Conservation (phyloP, 306 rosid species). For the Sindora glabra region DNA sequence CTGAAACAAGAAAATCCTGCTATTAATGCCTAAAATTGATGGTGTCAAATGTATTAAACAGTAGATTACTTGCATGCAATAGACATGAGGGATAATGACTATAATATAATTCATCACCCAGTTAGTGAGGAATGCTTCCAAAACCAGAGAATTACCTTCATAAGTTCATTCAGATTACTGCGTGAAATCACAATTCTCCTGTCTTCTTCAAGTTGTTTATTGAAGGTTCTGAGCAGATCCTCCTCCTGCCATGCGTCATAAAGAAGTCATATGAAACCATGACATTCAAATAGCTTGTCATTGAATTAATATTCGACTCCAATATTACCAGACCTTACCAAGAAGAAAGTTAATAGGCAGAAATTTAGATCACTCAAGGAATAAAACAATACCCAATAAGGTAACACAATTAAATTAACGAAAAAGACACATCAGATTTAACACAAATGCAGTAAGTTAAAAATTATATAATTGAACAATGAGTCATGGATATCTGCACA, state of each 20-base stretch:
- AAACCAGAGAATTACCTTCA: slow-evolving; percentile 42
- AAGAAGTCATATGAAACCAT: slow-evolving; percentile 12
- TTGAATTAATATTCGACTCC: no score
- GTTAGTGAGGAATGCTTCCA: background rate
- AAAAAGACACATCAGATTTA: no score
- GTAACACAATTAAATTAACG: no score
- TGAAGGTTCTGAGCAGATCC: slow-evolving; percentile 59
- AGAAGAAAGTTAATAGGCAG: no score
- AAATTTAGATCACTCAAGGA: no score
- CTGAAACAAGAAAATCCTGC: slow-evolving; percentile 33
- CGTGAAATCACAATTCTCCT: slow-evolving; percentile 73
- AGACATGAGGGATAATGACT: background rate
- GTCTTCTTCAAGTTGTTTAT: slow-evolving; percentile 92
- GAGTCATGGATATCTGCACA: no score
- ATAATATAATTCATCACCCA: background rate
- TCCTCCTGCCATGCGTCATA: slow-evolving; percentile 59
- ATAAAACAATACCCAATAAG: no score
- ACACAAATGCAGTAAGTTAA: no score
- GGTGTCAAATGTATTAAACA: background rate
- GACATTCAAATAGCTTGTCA: background rate
- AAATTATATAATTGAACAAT: no score
- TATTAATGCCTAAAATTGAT: slow-evolving; percentile 12
- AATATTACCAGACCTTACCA: no score
- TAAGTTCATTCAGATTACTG: slow-evolving; percentile 76
- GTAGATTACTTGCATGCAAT: background rate